These are phyloP conservation scores for Lycium barbarum DNA, from an alignment of 257 asterid genomes.

Conservation along the genomic window DNA sequence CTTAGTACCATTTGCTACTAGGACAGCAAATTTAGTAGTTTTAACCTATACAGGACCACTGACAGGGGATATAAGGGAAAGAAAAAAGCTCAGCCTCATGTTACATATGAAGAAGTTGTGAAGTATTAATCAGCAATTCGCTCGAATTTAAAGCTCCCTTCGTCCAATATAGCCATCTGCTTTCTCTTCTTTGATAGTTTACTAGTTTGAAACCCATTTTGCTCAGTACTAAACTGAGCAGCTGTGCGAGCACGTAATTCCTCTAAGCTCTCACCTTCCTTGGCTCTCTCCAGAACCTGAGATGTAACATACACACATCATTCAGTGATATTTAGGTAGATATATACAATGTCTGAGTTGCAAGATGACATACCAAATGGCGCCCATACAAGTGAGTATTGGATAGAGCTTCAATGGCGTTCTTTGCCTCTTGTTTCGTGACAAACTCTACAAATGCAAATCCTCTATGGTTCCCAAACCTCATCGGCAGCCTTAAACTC, in stretches of 20 bases:
- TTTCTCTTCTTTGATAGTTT: slow-evolving; percentile 74
- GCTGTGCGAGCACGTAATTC: slow-evolving; percentile 87
- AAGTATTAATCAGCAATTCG: slow-evolving; percentile 40
- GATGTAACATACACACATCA: slow-evolving; percentile 27
- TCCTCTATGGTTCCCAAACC: slow-evolving; percentile 85
- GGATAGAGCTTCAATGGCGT: slow-evolving; percentile 84
- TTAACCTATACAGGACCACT: slow-evolving; percentile 22
- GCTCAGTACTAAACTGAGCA: slow-evolving; percentile 65
- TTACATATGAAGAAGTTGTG: background rate
- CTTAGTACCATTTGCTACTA: background rate
- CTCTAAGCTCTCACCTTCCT: slow-evolving; percentile 93
- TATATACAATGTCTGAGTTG: background rate
- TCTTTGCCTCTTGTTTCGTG: slow-evolving; percentile 90
- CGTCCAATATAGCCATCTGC: slow-evolving; percentile 58
- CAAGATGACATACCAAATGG: slow-evolving; percentile 71
- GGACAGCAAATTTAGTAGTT: background rate
- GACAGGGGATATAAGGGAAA: background rate
- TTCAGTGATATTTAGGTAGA: background rate
- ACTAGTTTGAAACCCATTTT: slow-evolving; percentile 39
- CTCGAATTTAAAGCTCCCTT: slow-evolving; percentile 64
- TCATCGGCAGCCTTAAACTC: slow-evolving; percentile 81
- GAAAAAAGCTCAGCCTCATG: background rate
- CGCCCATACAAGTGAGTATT: slow-evolving; percentile 96
- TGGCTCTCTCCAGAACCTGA: slow-evolving; percentile 95
- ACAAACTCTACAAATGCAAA: slow-evolving; percentile 88